These are phyloP conservation scores for Apophysomyces trapeziformis DNA, from an alignment of 371 early-diverging fungal species.

Conservation along the genomic window DNA sequence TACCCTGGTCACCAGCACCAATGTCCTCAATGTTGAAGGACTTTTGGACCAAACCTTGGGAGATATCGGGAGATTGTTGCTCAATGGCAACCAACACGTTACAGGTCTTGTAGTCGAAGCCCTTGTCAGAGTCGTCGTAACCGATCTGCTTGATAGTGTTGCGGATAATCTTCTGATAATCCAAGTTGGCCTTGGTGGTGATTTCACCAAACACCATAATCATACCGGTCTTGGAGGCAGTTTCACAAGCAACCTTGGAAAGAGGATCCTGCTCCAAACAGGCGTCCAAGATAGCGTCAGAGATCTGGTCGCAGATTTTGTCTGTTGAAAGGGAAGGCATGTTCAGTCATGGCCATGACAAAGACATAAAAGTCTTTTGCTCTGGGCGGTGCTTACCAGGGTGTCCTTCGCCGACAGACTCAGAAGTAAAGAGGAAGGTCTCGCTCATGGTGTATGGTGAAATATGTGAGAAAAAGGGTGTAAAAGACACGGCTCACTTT, in stretches of 20 bases:
- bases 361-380: slow-evolving; percentile 15
- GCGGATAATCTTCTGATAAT: slow-evolving; percentile 98
- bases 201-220: slow-evolving; percentile 99
- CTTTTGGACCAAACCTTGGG: slow-evolving; percentile 93
- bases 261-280: slow-evolving; percentile 95
- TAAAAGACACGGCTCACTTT: not conserved
- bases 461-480: slow-evolving; percentile 9
- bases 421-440: slow-evolving; percentile 98
- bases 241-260: slow-evolving; percentile 99
- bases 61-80: slow-evolving; percentile 99
- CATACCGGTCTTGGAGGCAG: slow-evolving; percentile 99
- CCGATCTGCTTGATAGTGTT: slow-evolving; percentile 98
- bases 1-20: slow-evolving; percentile 99
- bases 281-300: slow-evolving; percentile 98
- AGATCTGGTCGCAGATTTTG: slow-evolving; percentile 99
- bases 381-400: slow-evolving; percentile 64
- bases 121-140: slow-evolving; percentile 96
- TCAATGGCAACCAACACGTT: slow-evolving; percentile 98
- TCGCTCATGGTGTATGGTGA: slow-evolving; percentile 26
- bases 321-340: slow-evolving; percentile 55
- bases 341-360: not conserved
- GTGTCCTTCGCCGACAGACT: slow-evolving; percentile 99
- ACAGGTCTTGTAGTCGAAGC: slow-evolving; percentile 99
- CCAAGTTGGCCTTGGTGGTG: slow-evolving; percentile 95
- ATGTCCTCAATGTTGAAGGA: slow-evolving; percentile 92